Percentiles rank a stretch among this genome's conserved stretches.
Conservation (phyloP, 2,329 filamentous ascomycete genomes). For the Diaporthe nobilis region DNA sequence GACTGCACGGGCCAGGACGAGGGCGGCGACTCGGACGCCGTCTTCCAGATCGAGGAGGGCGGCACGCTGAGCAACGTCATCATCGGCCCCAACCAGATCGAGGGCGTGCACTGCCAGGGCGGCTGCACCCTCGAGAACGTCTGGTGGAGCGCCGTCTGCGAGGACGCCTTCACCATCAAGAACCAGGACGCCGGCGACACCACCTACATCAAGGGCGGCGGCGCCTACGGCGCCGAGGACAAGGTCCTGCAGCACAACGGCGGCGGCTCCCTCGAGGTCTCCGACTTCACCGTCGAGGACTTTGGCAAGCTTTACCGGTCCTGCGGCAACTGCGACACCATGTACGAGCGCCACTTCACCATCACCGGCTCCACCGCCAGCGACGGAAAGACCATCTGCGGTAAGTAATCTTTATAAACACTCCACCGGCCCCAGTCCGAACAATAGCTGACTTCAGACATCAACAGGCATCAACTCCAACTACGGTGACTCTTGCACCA, state of each 20-base stretch:
- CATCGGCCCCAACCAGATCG: constrained; percentile 63
- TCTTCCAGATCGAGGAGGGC: constrained; percentile 65
- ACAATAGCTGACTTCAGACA: background rate
- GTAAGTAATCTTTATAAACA: background rate
- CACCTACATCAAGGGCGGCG: constrained; percentile 55
- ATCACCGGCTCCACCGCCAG: constrained; percentile 60
- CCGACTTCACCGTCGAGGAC: constrained; percentile 58
- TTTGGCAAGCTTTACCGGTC: constrained; percentile 63
- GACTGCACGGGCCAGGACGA: constrained; percentile 40
- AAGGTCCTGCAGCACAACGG: constrained; percentile 58
- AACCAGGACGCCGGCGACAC: constrained; percentile 49
- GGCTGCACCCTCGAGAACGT: constrained; percentile 57
- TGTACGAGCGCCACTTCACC: constrained; percentile 56
- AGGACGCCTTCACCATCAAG: constrained; percentile 54
- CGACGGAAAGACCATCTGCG: constrained; percentile 49
- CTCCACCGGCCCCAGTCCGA: accelerated
- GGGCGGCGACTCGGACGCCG: constrained; percentile 54
- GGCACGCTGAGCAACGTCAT: constrained; percentile 65
- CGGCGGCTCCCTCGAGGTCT: constrained; percentile 50
- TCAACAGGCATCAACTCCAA: constrained; percentile 63
- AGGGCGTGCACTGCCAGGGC: constrained; percentile 64
- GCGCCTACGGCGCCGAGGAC: constrained; percentile 53
- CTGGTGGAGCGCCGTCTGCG: constrained; percentile 53
- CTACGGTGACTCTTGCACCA: constrained; percentile 55
- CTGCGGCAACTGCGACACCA: constrained; percentile 63